phyloP scores from a whole-genome alignment of 345 rosid genomes.

The Heritiera fomes region DNA sequence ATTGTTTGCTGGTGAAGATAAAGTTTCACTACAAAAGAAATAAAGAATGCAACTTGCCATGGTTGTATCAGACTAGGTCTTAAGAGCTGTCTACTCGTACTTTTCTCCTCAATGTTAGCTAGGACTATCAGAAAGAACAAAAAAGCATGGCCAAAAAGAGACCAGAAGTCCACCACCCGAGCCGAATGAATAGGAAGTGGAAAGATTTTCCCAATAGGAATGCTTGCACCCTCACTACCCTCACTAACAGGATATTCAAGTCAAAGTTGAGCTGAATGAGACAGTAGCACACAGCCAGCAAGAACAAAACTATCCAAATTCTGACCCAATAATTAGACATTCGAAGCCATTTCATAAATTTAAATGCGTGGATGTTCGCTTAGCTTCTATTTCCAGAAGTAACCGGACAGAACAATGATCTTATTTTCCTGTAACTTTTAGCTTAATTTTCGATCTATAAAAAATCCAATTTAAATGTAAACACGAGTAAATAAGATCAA shows the following conservation, averaged over 20 bases:
- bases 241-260: no score
- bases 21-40: constrained; percentile 12
- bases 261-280: no score
- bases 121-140: background rate
- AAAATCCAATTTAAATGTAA: background rate
- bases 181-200: no score
- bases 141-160: no score
- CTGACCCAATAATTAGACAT: no score
- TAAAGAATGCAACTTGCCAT: background rate
- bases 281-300: no score
- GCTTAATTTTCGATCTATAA: background rate
- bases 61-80: background rate
- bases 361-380: background rate
- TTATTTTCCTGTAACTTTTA: background rate
- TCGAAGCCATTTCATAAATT: background rate
- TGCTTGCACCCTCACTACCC: no score
- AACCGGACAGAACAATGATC: background rate
- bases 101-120: background rate
- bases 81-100: background rate
- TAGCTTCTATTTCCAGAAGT: background rate
- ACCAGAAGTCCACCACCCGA: no score
- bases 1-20: constrained; percentile 29
- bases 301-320: no score
- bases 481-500: background rate
- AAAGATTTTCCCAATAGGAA: no score